Base-by-base conservation (phyloP, 768 basidiomycete species). In the Amanita molliuscula region DNA sequence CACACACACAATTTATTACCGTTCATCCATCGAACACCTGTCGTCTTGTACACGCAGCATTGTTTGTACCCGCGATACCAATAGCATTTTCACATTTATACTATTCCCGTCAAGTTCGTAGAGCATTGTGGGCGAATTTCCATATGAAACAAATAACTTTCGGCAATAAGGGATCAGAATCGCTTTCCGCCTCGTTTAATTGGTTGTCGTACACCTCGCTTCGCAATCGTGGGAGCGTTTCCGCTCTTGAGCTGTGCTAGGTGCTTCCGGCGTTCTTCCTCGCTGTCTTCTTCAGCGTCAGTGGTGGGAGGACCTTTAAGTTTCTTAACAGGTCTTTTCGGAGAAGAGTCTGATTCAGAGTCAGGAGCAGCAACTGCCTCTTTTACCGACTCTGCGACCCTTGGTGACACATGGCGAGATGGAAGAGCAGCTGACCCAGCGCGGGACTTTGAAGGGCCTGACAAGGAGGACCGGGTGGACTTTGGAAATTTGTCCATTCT, bases 161-260 rank as follows among this genome's bases (percentile, higher is more conserved):
- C 15, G 31, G 40, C 11, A 35, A 28, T n/a, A 10, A 5, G 9
- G 15, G 20, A 53, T 73, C 72, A 87, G 69, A 86, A 89, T 54
- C 82, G 76, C 62, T 78, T 84, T 26, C 81, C 84, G 31, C 82
- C 82, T 55, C 86, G 77, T 65, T 81, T 88, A 54, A 88, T 69
- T 4, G 87, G 87, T 56, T 89, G 86, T 57, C 79, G 76, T 38
- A 79, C 71, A 35, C 80, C 80, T 48, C 79, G 69, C 53, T 71
- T 69, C 20, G 54, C 54, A 70, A 62, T 56, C 66, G 68, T 43
- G 71, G 49, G 13, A n/a, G 33, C 49, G 21, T 26, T 50, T 31
- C 49, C 49, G 34, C 34, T 31, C 23, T 34, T 50, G 21, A 40
- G 33, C 16, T 44, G 49, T 20, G n/a, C 64, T 20, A 69, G 62